Percentiles rank a stretch among this genome's conserved stretches.
phyloP scores from a whole-genome alignment of 768 basidiomycete species.

The Russula virescens region DNA sequence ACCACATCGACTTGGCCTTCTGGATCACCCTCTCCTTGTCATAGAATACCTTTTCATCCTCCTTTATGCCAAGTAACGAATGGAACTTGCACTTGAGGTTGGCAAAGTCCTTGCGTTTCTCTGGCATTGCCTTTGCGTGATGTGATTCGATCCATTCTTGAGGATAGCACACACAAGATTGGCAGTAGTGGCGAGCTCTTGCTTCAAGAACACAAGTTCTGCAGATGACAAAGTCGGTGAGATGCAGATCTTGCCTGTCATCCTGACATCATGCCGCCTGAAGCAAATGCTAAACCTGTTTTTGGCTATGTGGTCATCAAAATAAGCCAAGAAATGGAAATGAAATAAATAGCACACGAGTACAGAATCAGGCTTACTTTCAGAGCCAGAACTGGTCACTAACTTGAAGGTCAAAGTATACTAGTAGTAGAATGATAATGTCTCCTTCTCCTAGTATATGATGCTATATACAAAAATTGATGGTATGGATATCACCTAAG shows the following conservation, averaged over 20 bases:
- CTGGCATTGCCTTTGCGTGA: slow-evolving; percentile 66
- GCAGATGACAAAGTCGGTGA: slow-evolving; percentile 87
- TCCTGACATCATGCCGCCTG: slow-evolving; percentile 89
- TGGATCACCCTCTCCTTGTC: slow-evolving; percentile 67
- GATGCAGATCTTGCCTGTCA: slow-evolving; percentile 88
- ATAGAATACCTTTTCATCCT: slow-evolving; percentile 58
- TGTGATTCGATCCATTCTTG: slow-evolving; percentile 69
- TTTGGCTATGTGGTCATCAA: slow-evolving; percentile 84
- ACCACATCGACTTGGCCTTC: slow-evolving; percentile 47
- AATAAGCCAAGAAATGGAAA: slow-evolving; percentile 37
- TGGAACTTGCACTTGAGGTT: slow-evolving; percentile 78
- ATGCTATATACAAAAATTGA: too few species aligned
- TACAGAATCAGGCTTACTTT: slow-evolving; percentile 54
- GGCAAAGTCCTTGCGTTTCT: slow-evolving; percentile 64
- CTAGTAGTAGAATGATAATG: too few species aligned
- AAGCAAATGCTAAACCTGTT: slow-evolving; percentile 98
- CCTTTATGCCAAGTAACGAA: slow-evolving; percentile 50
- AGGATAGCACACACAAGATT: slow-evolving; percentile 67
- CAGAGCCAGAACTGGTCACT: too few species aligned
- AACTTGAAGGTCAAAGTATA: too few species aligned
- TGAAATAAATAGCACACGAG: not conserved
- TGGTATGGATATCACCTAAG: too few species aligned
- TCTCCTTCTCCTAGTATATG: too few species aligned
- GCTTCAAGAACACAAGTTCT: slow-evolving; percentile 74
- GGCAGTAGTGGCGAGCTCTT: slow-evolving; percentile 65